These are phyloP conservation scores for Colletotrichum incanum DNA, from an alignment of 2,329 filamentous ascomycete genomes.

Conservation along the genomic window DNA sequence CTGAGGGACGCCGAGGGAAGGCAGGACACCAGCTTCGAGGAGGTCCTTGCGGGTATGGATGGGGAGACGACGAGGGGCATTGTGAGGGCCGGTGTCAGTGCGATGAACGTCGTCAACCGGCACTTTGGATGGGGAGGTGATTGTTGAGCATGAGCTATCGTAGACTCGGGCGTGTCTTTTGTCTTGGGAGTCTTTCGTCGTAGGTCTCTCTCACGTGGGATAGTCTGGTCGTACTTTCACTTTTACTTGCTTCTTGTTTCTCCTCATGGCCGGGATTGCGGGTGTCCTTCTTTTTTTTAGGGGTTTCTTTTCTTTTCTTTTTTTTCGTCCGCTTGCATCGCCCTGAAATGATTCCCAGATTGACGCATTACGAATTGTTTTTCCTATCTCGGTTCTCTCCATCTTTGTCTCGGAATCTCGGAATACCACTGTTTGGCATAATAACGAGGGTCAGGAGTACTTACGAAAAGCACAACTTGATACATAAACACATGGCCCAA, in stretches of 20 bases:
- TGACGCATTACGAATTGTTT: constrained; percentile 35
- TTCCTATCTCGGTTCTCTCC: not conserved
- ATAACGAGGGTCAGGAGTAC: constrained; percentile 29
- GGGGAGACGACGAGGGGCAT: constrained; percentile 60
- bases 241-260: constrained; percentile 12
- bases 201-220: not conserved
- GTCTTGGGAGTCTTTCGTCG: not conserved
- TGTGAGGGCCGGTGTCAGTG: constrained; percentile 64
- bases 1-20: constrained; percentile 60
- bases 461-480: constrained; percentile 1
- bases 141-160: constrained; percentile 16
- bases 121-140: constrained; percentile 68
- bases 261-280: not conserved
- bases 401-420: constrained; percentile 14
- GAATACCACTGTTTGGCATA: constrained; percentile 30
- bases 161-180: not conserved
- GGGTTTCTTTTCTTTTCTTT: constrained; percentile 9
- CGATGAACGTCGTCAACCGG: constrained; percentile 68
- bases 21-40: constrained; percentile 52
- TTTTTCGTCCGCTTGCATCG: constrained; percentile 9
- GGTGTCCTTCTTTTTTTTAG: no score
- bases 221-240: not conserved
- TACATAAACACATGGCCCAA: not conserved
- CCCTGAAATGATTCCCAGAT: constrained; percentile 33
- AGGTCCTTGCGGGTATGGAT: constrained; percentile 51